These are phyloP conservation scores for Prunella vulgaris DNA, from an alignment of 257 asterid species.

Conservation along the genomic window DNA sequence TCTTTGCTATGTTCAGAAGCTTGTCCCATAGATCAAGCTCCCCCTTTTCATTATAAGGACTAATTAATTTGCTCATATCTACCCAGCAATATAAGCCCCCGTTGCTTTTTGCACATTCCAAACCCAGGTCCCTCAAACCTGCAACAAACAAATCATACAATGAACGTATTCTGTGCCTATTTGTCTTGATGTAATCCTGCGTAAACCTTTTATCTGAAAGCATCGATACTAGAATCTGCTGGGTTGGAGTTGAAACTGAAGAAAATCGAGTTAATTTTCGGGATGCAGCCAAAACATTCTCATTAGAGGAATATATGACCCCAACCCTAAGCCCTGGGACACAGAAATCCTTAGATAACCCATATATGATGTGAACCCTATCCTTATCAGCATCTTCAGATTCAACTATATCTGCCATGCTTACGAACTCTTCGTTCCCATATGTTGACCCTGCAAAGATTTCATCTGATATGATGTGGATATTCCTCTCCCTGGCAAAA, in stretches of 20 bases:
- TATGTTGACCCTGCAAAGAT: constrained; percentile 75
- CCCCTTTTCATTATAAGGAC: constrained; percentile 76
- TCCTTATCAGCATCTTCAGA: constrained; percentile 64
- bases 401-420: constrained; percentile 86
- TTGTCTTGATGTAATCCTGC: constrained; percentile 47
- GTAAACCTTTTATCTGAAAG: constrained; percentile 69
- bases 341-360: constrained; percentile 80
- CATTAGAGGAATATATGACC: constrained; percentile 70
- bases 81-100: constrained; percentile 93
- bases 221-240: constrained; percentile 65
- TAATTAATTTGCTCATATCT: constrained; percentile 81
- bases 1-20: constrained; percentile 62
- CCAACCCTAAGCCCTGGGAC: constrained; percentile 95
- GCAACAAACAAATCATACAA: constrained; percentile 54
- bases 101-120: constrained; percentile 60
- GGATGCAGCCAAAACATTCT: constrained; percentile 77
- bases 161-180: constrained; percentile 50
- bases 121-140: constrained; percentile 59
- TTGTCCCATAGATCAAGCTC: constrained; percentile 93
- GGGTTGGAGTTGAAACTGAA: constrained; percentile 83
- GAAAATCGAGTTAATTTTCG: constrained; percentile 73
- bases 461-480: constrained; percentile 92
- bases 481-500: constrained; percentile 85
- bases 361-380: constrained; percentile 85
- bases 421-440: constrained; percentile 75